These are phyloP conservation scores for Cladosporium austrohemisphaericum DNA, from an alignment of 2,329 filamentous ascomycete species.

Conservation along the genomic window DNA sequence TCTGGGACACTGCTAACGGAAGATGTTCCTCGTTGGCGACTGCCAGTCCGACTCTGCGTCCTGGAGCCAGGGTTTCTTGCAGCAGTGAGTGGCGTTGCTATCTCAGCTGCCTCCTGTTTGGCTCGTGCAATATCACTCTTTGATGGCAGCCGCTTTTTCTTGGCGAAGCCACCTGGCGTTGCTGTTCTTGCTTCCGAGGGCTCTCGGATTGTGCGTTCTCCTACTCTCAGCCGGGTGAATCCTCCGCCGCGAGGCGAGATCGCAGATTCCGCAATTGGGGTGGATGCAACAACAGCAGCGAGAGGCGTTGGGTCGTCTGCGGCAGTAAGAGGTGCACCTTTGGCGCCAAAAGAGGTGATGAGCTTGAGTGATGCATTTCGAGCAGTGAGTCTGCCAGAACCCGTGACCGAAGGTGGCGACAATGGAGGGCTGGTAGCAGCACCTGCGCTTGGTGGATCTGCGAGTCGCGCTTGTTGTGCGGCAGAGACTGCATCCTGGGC, in stretches of 20 bases:
- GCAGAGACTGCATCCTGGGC: slow-evolving; percentile 59
- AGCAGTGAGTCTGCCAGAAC: slow-evolving; percentile 54
- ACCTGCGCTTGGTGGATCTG: slow-evolving; percentile 44
- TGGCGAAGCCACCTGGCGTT: slow-evolving; percentile 57
- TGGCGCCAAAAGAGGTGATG: slow-evolving; percentile 80
- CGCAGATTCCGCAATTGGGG: slow-evolving; percentile 71
- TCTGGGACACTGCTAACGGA: slow-evolving; percentile 24
- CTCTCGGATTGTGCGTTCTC: slow-evolving; percentile 48
- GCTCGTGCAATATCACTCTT: slow-evolving; percentile 40
- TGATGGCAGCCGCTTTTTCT: slow-evolving; percentile 64
- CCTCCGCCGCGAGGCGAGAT: slow-evolving; percentile 50
- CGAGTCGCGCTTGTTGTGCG: slow-evolving; percentile 48
- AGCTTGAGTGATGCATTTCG: slow-evolving; percentile 84
- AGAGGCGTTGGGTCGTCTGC: slow-evolving; percentile 46
- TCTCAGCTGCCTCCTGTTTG: slow-evolving; percentile 58
- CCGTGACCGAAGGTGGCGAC: slow-evolving; percentile 64
- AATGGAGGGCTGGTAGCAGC: slow-evolving; percentile 63
- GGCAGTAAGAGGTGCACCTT: slow-evolving; percentile 60
- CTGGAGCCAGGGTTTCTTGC: slow-evolving; percentile 48
- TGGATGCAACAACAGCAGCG: slow-evolving; percentile 57
- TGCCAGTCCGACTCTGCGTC: slow-evolving; percentile 8
- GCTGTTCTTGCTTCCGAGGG: slow-evolving; percentile 39
- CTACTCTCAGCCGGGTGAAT: slow-evolving; percentile 52
- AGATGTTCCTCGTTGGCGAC: slow-evolving; percentile 21
- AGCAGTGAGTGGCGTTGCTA: slow-evolving; percentile 57